These are phyloP conservation scores for Wallacemonas collosoma DNA, from an alignment of 208 protist genomes.

Conservation along the genomic window DNA sequence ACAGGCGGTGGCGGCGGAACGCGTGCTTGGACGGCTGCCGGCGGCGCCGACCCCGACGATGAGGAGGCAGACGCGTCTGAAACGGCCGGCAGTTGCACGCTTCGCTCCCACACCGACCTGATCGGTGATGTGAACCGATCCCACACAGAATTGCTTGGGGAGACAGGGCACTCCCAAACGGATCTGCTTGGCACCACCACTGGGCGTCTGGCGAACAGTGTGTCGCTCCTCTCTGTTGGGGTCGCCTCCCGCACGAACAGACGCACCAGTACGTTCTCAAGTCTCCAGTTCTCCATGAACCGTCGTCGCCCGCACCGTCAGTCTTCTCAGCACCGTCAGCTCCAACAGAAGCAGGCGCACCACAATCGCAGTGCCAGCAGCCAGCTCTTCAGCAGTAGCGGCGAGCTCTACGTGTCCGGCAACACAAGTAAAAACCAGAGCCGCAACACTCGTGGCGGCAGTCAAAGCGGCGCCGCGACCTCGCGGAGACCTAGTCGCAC, in stretches of 20 bases:
- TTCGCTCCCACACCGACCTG: too few species aligned
- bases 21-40: background rate
- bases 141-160: background rate
- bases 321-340: background rate
- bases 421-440: background rate
- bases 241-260: conserved; percentile 23
- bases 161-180: background rate
- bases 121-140: background rate
- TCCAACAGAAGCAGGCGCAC: conserved; percentile 16
- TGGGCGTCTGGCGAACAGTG: background rate
- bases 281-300: conserved; percentile 41
- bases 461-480: background rate
- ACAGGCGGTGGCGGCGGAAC: background rate
- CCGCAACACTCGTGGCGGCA: background rate
- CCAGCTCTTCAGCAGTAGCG: background rate
- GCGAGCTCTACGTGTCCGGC: background rate
- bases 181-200: background rate
- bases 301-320: background rate
- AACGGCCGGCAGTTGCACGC: too few species aligned
- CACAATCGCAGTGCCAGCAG: conserved; percentile 11
- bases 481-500: too few species aligned
- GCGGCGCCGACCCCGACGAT: background rate
- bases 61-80: background rate
- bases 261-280: conserved; percentile 44
- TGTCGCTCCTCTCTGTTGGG: background rate